Percentiles rank a stretch among this genome's conserved stretches.
Conservation (phyloP, 2,329 filamentous ascomycete genomes). For the Rhexocercosporidium sp. region DNA sequence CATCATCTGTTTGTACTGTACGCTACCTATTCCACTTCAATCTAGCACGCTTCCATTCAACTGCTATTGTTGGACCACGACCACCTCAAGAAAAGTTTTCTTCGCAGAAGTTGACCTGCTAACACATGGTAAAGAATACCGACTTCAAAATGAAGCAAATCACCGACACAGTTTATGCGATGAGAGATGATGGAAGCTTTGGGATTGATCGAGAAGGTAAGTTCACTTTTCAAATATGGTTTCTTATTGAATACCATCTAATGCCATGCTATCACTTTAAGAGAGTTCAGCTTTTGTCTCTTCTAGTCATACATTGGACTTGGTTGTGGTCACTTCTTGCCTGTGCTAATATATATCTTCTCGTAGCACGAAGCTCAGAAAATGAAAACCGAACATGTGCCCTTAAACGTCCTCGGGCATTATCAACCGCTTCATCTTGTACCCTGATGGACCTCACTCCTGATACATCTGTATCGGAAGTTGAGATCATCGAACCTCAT, state of each 20-base stretch:
- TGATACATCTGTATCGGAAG: neutral
- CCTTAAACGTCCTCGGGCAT: slow-evolving; percentile 1
- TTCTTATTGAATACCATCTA: neutral
- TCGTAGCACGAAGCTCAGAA: neutral
- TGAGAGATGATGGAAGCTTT: neutral
- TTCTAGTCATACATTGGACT: neutral
- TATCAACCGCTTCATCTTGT: slow-evolving; percentile 1
- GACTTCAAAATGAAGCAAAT: neutral
- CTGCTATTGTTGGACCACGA: neutral
- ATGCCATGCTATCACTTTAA: neutral
- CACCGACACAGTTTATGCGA: neutral
- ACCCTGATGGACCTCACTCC: neutral
- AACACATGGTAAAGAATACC: neutral
- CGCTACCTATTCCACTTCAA: no score
- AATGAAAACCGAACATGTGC: neutral
- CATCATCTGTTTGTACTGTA: no score
- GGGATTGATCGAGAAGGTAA: neutral
- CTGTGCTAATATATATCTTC: neutral
- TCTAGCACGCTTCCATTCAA: no score
- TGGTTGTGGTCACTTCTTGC: neutral
- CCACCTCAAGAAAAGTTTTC: no score
- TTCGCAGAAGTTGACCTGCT: neutral
- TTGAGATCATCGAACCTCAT: neutral
- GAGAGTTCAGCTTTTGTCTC: neutral
- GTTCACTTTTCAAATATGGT: neutral